A percentile compares a stretch with the other conserved stretches of the same genome.
Conservation (phyloP, 441 rosid genomes). For the Mallotus repandus region DNA sequence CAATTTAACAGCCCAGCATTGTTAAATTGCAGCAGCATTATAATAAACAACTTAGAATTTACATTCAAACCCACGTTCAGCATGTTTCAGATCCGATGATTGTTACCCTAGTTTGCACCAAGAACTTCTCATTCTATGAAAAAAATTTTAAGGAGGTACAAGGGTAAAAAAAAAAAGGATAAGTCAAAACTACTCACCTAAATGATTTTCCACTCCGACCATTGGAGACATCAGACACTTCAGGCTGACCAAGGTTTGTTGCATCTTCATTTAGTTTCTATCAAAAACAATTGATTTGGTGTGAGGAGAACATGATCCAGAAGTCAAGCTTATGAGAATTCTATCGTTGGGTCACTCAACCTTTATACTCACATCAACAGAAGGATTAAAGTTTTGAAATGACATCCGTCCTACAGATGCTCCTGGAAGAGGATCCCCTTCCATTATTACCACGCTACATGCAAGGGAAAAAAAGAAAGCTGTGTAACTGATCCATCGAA, state of each 20-base stretch:
- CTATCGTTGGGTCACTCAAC: constrained; percentile 16
- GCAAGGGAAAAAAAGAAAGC: neutral
- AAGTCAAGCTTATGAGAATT: constrained; percentile 19
- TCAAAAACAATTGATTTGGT: constrained; percentile 31
- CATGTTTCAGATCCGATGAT: neutral
- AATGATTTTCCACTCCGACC: constrained; percentile 39
- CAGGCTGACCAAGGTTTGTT: constrained; percentile 30
- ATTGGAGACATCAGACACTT: constrained; percentile 44
- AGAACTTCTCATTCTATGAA: neutral
- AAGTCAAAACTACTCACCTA: constrained; percentile 41
- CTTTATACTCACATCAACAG: constrained; percentile 74
- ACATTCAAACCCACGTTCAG: neutral
- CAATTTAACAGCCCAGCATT: no score
- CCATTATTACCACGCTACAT: constrained; percentile 79
- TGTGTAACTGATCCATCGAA: constrained; percentile 1
- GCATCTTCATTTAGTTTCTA: constrained; percentile 82
- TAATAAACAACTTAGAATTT: neutral
- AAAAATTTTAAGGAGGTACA: neutral
- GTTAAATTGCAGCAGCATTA: neutral
- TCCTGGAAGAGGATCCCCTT: constrained; percentile 93
- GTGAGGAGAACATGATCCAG: constrained; percentile 39
- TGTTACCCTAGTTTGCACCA: neutral
- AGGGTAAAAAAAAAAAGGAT: neutral
- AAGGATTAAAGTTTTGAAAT: constrained; percentile 90
- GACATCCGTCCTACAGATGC: constrained; percentile 84